A percentile compares a stretch with the other conserved stretches of the same genome.
phyloP scores from a whole-genome alignment of 768 basidiomycete species.

The Tricholoma bakamatsutake region DNA sequence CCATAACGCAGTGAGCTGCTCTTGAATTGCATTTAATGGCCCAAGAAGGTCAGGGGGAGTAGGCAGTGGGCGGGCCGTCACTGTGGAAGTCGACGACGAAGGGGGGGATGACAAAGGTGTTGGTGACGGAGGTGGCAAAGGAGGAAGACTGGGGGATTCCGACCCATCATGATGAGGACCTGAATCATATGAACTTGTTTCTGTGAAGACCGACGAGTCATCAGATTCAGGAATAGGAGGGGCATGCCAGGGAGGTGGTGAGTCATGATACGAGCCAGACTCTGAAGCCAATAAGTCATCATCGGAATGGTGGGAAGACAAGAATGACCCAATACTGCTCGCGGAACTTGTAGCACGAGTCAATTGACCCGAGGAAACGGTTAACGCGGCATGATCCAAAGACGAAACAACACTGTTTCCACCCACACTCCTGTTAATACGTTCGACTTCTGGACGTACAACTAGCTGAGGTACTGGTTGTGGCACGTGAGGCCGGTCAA shows the following conservation, averaged over 20 bases:
- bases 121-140: constrained; percentile 26
- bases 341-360: constrained; percentile 35
- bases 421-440: constrained; percentile 39
- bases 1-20: constrained; percentile 53
- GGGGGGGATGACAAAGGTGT: constrained; percentile 28
- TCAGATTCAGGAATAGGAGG: constrained; percentile 9
- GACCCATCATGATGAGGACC: constrained; percentile 6
- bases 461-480: constrained; percentile 9
- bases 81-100: constrained; percentile 31
- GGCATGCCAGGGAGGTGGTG: constrained; percentile 15
- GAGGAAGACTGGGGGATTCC: constrained; percentile 26
- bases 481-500: constrained; percentile 3
- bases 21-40: constrained; percentile 51
- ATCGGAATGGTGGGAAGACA: constrained; percentile 69
- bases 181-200: constrained; percentile 10
- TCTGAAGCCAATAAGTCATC: constrained; percentile 28
- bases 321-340: constrained; percentile 35
- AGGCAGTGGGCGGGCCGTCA: constrained; percentile 24
- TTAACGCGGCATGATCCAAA: constrained; percentile 18
- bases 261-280: constrained; percentile 9
- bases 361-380: constrained; percentile 24
- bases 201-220: constrained; percentile 5
- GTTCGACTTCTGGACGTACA: constrained; percentile 9
- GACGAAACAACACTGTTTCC: constrained; percentile 35
- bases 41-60: constrained; percentile 41